Evolutionary conservation across 2,329 filamentous ascomycete genomes (phyloP).

Genomic region (Penicillium sp.): DNA sequence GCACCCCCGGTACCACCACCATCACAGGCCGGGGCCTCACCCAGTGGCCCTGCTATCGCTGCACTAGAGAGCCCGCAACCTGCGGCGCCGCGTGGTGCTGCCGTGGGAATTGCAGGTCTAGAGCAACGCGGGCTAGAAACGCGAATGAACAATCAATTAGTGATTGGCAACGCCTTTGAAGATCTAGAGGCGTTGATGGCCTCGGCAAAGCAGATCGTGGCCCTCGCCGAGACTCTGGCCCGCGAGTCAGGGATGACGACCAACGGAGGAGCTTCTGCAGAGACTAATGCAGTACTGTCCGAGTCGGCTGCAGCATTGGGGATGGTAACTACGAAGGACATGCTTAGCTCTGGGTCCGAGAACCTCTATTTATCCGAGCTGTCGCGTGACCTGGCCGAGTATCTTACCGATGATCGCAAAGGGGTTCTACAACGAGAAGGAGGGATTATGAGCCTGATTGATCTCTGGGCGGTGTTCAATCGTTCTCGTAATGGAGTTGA

Average conservation of each 20-base stretch:
- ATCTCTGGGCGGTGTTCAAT: constrained; percentile 95
- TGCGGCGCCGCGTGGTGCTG: constrained; percentile 52
- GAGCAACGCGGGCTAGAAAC: constrained; percentile 83
- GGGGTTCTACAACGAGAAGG: constrained; percentile 78
- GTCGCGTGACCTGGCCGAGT: constrained; percentile 82
- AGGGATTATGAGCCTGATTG: constrained; percentile 85
- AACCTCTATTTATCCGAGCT: constrained; percentile 88
- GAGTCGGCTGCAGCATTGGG: constrained; percentile 84
- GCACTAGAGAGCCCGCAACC: constrained; percentile 30
- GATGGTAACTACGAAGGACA: constrained; percentile 92
- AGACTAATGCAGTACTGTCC: constrained; percentile 74
- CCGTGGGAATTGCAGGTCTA: constrained; percentile 87
- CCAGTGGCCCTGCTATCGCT: constrained; percentile 31
- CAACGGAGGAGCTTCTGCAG: constrained; percentile 64
- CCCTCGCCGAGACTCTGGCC: constrained; percentile 85
- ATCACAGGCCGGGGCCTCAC: constrained; percentile 38
- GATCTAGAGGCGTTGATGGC: constrained; percentile 97
- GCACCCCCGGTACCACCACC: constrained; percentile 83
- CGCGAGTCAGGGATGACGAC: constrained; percentile 63
- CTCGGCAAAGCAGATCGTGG: constrained; percentile 93
- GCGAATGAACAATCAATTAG: constrained; percentile 87
- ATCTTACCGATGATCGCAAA: constrained; percentile 80
- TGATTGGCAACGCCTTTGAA: constrained; percentile 93
- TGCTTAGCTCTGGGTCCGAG: constrained; percentile 79
- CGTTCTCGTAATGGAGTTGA: constrained; percentile 90